Conservation (phyloP, 148 eudicot genomes). For the Heliamphora exappendiculata region DNA sequence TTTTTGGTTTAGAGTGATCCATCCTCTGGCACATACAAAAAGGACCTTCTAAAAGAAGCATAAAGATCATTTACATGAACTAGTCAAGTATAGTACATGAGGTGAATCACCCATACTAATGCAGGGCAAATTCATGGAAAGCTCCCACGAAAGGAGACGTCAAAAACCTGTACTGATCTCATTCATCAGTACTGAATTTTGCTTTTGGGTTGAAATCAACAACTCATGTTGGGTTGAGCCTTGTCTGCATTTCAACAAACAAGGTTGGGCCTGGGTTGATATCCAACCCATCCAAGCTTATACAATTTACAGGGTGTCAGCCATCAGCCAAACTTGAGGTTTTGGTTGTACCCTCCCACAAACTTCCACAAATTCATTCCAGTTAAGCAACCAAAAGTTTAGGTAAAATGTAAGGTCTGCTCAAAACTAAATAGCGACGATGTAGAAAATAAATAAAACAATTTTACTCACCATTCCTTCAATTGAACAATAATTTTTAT, state of each 20-base stretch:
- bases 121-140: neutral
- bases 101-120: neutral
- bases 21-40: neutral
- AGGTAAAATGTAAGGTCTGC: neutral
- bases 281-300: neutral
- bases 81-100: no score
- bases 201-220: neutral
- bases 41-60: no score
- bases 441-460: neutral
- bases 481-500: neutral
- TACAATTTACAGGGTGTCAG: neutral
- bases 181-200: neutral
- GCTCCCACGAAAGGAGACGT: neutral
- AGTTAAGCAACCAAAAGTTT: neutral
- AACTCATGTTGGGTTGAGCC: neutral
- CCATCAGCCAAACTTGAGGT: neutral
- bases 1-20: neutral
- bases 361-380: neutral
- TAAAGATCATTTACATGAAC: neutral
- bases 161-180: slow-evolving; percentile 3
- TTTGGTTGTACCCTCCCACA: neutral
- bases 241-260: neutral
- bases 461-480: neutral
- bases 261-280: neutral
- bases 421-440: neutral